Conservation (phyloP, 805 yeast genomes). For the Saccharomycopsis sp. region DNA sequence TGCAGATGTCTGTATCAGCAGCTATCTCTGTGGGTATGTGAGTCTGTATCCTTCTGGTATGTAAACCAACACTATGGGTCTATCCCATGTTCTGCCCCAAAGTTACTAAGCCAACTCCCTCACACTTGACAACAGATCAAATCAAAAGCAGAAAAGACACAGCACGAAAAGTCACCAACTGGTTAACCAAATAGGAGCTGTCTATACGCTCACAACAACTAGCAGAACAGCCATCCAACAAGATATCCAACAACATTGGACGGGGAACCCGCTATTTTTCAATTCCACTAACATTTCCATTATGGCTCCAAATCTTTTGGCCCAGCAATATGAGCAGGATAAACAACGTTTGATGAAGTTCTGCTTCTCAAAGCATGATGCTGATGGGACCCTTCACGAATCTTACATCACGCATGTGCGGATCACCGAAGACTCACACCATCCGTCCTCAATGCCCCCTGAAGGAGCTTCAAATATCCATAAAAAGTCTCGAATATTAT, state of each 20-base stretch:
- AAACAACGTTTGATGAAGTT: slow-evolving; percentile 40
- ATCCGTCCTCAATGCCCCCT: slow-evolving; percentile 67
- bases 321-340: slow-evolving; percentile 54
- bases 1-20: too few species aligned
- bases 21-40: too few species aligned
- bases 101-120: neutral
- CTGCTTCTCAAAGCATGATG: slow-evolving; percentile 43
- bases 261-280: too few species aligned
- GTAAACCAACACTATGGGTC: too few species aligned
- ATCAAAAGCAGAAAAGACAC: neutral
- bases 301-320: slow-evolving; percentile 30
- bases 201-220: neutral
- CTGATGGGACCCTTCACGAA: slow-evolving; percentile 39
- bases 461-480: slow-evolving; percentile 37
- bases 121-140: neutral
- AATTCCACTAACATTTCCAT: too few species aligned
- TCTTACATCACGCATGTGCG: slow-evolving; percentile 72
- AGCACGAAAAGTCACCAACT: neutral
- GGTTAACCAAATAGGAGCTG: too few species aligned
- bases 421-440: slow-evolving; percentile 66
- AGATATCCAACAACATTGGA: neutral
- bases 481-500: slow-evolving; percentile 56
- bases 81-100: too few species aligned
- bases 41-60: too few species aligned
- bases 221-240: neutral